A percentile compares a stretch with the other conserved stretches of the same genome.
Conservation (phyloP, 2,329 filamentous ascomycete genomes). For the Fusarium sacchari region DNA sequence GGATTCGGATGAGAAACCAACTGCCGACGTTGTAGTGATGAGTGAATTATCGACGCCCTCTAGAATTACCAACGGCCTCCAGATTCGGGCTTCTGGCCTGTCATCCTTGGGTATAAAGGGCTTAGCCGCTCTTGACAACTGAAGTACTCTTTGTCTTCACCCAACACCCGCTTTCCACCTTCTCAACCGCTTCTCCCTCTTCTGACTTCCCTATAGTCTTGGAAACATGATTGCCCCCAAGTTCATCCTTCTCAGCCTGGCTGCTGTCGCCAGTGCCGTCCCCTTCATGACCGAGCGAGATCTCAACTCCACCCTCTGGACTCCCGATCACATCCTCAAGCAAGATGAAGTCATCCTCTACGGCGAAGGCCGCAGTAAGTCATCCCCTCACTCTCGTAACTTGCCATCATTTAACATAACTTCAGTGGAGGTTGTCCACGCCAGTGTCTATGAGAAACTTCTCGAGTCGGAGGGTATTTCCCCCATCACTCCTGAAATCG, state of each 20-base stretch:
- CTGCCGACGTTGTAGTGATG: background rate
- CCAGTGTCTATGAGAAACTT: slow-evolving; percentile 18
- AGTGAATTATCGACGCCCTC: no score
- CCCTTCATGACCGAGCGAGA: slow-evolving; percentile 9
- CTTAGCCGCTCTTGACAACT: background rate
- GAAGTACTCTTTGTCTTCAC: rapidly evolving
- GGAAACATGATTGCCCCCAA: background rate
- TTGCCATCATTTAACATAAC: rapidly evolving
- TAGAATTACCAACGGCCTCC: no score
- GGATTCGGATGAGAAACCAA: background rate
- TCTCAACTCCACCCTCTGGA: slow-evolving; percentile 28
- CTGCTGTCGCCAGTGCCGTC: slow-evolving; percentile 7
- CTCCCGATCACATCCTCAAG: slow-evolving; percentile 24
- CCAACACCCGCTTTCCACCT: rapidly evolving
- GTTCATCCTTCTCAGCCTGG: background rate
- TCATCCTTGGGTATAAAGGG: background rate
- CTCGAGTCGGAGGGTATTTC: background rate
- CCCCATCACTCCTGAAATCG: slow-evolving; percentile 4
- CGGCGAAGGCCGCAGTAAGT: slow-evolving; percentile 19
- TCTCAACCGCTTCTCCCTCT: rapidly evolving
- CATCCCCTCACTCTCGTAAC: rapidly evolving
- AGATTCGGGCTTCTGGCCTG: no score
- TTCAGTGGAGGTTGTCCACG: slow-evolving; percentile 18
- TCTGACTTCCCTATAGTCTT: rapidly evolving
- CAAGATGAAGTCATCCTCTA: slow-evolving; percentile 33